Conservation (phyloP, 768 basidiomycete species). For the Amanita phalloides region DNA sequence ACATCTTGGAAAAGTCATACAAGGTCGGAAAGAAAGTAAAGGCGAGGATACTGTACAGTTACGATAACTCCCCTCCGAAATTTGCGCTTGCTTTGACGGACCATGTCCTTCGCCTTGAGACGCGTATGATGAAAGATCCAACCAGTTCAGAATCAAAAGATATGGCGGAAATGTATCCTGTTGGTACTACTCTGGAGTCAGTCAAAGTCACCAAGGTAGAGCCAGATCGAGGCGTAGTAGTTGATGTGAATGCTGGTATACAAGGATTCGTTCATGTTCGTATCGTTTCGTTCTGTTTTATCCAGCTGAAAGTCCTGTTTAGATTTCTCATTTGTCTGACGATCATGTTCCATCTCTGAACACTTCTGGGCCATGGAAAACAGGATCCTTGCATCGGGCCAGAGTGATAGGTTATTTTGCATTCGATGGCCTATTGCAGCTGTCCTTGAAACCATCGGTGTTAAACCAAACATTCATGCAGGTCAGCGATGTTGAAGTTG, state of each 20-base stretch:
- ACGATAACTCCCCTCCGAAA: constrained; percentile 62
- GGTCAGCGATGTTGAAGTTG: constrained; percentile 72
- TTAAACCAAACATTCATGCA: constrained; percentile 82
- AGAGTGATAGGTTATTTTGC: constrained; percentile 80
- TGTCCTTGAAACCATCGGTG: constrained; percentile 77
- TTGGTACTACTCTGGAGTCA: constrained; percentile 63
- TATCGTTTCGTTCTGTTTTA: constrained; percentile 6
- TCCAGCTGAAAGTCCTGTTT: constrained; percentile 6
- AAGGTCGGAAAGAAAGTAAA: constrained; percentile 71
- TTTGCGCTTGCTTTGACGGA: constrained; percentile 74
- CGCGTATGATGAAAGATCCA: constrained; percentile 21
- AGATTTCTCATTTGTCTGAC: constrained; percentile 94
- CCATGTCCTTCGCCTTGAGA: constrained; percentile 53
- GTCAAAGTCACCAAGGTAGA: constrained; percentile 72
- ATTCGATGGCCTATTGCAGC: constrained; percentile 80
- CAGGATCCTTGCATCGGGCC: constrained; percentile 70
- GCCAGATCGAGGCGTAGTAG: constrained; percentile 70
- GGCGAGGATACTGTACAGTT: constrained; percentile 75
- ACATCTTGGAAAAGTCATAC: constrained; percentile 29
- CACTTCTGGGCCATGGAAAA: constrained; percentile 70
- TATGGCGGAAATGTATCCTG: constrained; percentile 51
- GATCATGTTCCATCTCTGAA: constrained; percentile 80
- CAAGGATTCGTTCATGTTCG: constrained; percentile 85
- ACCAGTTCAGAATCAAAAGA: constrained; percentile 12
- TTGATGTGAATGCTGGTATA: constrained; percentile 50